Percentiles rank a stretch among this genome's conserved stretches.
Evolutionary conservation across 148 eudicot species (phyloP).

Genomic region (Vaccinium vitisidaea): DNA sequence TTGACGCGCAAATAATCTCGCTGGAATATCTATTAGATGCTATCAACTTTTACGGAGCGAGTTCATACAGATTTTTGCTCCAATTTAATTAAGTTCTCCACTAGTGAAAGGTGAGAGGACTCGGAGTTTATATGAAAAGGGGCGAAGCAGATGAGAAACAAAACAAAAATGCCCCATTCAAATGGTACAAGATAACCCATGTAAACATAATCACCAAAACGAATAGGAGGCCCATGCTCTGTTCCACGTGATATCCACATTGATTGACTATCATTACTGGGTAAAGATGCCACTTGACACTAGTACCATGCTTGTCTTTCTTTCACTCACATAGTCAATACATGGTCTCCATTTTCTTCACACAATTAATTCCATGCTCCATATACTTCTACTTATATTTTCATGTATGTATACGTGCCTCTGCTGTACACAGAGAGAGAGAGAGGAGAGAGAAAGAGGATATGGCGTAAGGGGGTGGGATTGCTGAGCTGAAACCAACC

Average conservation of each 20-base stretch:
- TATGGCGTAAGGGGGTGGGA: conserved; percentile 19
- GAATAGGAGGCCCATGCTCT: conserved; percentile 2
- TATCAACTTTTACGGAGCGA: not conserved
- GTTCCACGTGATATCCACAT: not conserved
- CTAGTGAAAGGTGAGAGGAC: too few species aligned
- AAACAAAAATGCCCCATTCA: conserved; percentile 1
- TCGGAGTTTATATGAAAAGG: not conserved
- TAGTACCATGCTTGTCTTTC: not conserved
- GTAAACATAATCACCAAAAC: not conserved
- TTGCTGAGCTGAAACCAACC: conserved; percentile 15
- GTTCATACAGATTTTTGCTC: too few species aligned
- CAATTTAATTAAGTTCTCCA: not conserved
- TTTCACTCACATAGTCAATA: not conserved
- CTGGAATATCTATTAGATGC: not conserved
- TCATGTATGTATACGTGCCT: not conserved
- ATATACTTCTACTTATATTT: not conserved
- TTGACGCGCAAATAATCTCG: not conserved
- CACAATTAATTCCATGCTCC: not conserved
- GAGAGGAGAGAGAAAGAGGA: not conserved
- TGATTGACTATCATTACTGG: not conserved
- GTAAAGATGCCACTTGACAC: not conserved
- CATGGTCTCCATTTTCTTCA: not conserved
- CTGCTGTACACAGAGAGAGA: not conserved
- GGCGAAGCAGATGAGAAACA: not conserved
- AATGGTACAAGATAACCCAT: conserved; percentile 3